phyloP scores from a whole-genome alignment of 768 basidiomycete genomes.

The Plicaturopsis crispa region DNA sequence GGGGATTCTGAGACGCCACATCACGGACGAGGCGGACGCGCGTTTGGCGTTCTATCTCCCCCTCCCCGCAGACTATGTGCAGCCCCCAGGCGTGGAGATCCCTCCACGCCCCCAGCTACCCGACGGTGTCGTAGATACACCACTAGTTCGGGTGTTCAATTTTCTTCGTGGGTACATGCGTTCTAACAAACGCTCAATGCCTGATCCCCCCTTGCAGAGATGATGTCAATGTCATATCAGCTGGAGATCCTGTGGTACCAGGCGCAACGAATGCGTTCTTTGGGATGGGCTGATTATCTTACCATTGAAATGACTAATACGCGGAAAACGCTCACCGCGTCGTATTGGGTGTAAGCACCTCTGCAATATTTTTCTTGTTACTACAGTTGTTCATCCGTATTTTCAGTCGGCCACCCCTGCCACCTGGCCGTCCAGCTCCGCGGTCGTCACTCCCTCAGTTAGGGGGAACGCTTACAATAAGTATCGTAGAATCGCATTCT shows the following conservation, averaged over 20 bases:
- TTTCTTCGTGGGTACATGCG: slow-evolving; percentile 65
- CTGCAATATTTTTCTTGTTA: slow-evolving; percentile 7
- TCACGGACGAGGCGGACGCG: slow-evolving; percentile 66
- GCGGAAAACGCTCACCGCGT: slow-evolving; percentile 58
- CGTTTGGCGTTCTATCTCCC: slow-evolving; percentile 60
- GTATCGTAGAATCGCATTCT: slow-evolving; percentile 45
- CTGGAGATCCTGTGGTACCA: slow-evolving; percentile 85
- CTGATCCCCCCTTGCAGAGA: slow-evolving; percentile 40
- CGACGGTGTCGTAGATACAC: slow-evolving; percentile 64
- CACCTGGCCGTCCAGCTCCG: slow-evolving; percentile 19
- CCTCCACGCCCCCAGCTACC: slow-evolving; percentile 45
- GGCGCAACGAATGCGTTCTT: slow-evolving; percentile 71
- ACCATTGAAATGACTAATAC: slow-evolving; percentile 62
- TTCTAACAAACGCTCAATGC: slow-evolving; percentile 1
- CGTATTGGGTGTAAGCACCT: slow-evolving; percentile 80
- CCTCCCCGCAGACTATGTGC: slow-evolving; percentile 30
- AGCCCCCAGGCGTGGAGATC: slow-evolving; percentile 30
- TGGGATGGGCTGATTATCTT: slow-evolving; percentile 82
- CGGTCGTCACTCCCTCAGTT: slow-evolving; percentile 15
- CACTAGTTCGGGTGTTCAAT: slow-evolving; percentile 79
- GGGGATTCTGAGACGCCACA: slow-evolving; percentile 55
- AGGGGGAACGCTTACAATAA: slow-evolving; percentile 7
- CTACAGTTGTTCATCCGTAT: not conserved
- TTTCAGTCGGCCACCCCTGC: slow-evolving; percentile 30
- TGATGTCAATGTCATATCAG: slow-evolving; percentile 90